These are phyloP conservation scores for Bruguiera sexangula DNA, from an alignment of 345 rosid genomes.

Conservation along the genomic window DNA sequence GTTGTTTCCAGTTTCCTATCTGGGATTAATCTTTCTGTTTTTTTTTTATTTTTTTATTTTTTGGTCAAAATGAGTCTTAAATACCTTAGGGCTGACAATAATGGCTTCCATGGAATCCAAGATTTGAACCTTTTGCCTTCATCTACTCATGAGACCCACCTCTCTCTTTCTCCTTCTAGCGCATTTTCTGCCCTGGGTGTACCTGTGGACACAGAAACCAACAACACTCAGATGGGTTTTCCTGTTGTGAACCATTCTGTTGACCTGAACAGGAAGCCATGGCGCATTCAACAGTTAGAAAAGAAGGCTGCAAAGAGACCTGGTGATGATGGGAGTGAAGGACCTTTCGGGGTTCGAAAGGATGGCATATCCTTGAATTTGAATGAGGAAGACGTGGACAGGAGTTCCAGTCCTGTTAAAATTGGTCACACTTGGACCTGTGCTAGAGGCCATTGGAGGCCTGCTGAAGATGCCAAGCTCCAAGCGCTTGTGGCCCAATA, in stretches of 20 bases:
- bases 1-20: not conserved
- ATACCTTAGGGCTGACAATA: constrained; percentile 13
- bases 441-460: constrained; percentile 91
- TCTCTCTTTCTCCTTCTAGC: constrained; percentile 17
- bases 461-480: constrained; percentile 80
- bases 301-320: constrained; percentile 22
- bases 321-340: constrained; percentile 20
- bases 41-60: not conserved
- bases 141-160: constrained; percentile 11
- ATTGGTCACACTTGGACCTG: constrained; percentile 47
- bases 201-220: constrained; percentile 4
- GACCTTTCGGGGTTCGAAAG: constrained; percentile 18
- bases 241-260: constrained; percentile 28
- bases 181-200: constrained; percentile 15
- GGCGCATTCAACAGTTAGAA: constrained; percentile 20
- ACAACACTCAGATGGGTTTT: constrained; percentile 29
- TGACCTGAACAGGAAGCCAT: constrained; percentile 15
- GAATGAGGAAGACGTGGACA: constrained; percentile 20
- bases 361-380: constrained; percentile 26
- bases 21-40: not conserved
- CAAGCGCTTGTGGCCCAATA: constrained; percentile 67
- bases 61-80: constrained; percentile 34
- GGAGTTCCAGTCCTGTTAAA: constrained; percentile 17
- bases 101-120: constrained; percentile 21
- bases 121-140: constrained; percentile 29